A percentile compares a stretch with the other conserved stretches of the same genome.
phyloP scores from a whole-genome alignment of 306 rosid species.

The Vicia sativa region DNA sequence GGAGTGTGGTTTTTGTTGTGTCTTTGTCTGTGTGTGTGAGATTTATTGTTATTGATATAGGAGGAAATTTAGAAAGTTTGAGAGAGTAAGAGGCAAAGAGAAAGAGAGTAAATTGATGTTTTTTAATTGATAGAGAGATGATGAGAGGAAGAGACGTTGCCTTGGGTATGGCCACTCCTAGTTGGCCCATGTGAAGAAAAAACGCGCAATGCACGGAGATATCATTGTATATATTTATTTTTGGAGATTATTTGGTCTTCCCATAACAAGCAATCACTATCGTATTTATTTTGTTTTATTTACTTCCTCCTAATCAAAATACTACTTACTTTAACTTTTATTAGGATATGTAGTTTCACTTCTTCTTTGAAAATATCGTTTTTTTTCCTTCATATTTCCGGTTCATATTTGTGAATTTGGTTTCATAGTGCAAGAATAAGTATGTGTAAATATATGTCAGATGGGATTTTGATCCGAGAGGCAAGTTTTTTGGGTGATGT shows the following conservation, averaged over 20 bases:
- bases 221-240: constrained; percentile 20
- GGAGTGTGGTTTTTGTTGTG: constrained; percentile 30
- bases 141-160: constrained; percentile 14
- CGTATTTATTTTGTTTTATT: background rate
- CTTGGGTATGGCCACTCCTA: constrained; percentile 37
- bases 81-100: constrained; percentile 31
- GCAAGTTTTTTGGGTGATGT: too few relatives aligned
- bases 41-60: constrained; percentile 20
- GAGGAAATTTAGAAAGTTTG: constrained; percentile 34
- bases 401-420: too few relatives aligned
- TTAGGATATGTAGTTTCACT: too few relatives aligned
- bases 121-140: background rate
- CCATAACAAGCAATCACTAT: constrained; percentile 13
- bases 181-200: constrained; percentile 65
- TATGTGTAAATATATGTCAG: too few relatives aligned
- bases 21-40: constrained; percentile 27
- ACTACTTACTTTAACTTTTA: too few relatives aligned
- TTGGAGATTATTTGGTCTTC: constrained; percentile 25
- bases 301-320: too few relatives aligned
- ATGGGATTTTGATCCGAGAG: too few relatives aligned
- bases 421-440: too few relatives aligned
- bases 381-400: too few relatives aligned
- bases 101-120: constrained; percentile 35
- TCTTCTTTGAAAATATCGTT: too few relatives aligned
- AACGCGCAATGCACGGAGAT: constrained; percentile 37